Evolutionary conservation across 2,329 filamentous ascomycete species (phyloP).

Genomic region (Pyrenochaeta sp.): DNA sequence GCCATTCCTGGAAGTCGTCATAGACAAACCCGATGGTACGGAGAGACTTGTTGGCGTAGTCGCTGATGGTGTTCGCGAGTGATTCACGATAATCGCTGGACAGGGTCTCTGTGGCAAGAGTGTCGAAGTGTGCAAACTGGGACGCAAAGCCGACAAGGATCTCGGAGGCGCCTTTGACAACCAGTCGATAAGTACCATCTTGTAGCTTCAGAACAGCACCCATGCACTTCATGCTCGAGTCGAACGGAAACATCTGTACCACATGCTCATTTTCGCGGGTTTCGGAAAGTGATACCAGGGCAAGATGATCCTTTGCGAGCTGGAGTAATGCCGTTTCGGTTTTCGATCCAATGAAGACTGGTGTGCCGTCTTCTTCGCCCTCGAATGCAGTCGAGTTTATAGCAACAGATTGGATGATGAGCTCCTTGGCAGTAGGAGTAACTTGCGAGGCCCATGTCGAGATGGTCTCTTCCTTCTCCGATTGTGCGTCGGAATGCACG

Average conservation of each 20-base stretch:
- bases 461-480: slow-evolving; percentile 48
- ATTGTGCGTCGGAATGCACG: slow-evolving; percentile 58
- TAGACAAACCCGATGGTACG: slow-evolving; percentile 53
- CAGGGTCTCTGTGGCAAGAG: slow-evolving; percentile 21
- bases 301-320: slow-evolving; percentile 60
- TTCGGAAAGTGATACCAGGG: slow-evolving; percentile 58
- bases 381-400: slow-evolving; percentile 64
- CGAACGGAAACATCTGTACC: slow-evolving; percentile 62
- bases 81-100: slow-evolving; percentile 22
- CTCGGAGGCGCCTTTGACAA: slow-evolving; percentile 66
- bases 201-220: slow-evolving; percentile 61
- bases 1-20: slow-evolving; percentile 48
- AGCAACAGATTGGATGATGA: slow-evolving; percentile 41
- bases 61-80: slow-evolving; percentile 42
- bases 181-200: slow-evolving; percentile 57
- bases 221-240: slow-evolving; percentile 65
- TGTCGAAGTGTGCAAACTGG: slow-evolving; percentile 19
- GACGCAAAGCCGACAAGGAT: slow-evolving; percentile 59
- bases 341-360: slow-evolving; percentile 64
- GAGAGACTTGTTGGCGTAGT: slow-evolving; percentile 51
- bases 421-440: slow-evolving; percentile 42
- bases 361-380: slow-evolving; percentile 48
- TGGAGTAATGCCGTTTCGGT: slow-evolving; percentile 64
- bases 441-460: slow-evolving; percentile 55
- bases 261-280: slow-evolving; percentile 57